These are phyloP conservation scores for Leptographium lundbergii DNA, from an alignment of 2,329 filamentous ascomycete species.

Conservation along the genomic window DNA sequence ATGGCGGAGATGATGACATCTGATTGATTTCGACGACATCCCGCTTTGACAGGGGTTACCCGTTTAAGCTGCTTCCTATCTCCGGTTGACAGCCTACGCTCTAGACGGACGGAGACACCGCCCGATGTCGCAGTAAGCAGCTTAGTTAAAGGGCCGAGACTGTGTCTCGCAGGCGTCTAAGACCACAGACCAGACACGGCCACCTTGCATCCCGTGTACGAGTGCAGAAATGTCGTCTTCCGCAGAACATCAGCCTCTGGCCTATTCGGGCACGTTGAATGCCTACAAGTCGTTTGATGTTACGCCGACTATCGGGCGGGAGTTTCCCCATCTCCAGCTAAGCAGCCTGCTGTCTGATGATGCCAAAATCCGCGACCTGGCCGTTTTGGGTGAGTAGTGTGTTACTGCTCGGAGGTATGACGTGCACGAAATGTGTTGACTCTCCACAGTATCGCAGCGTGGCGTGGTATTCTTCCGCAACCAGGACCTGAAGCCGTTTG, in stretches of 20 bases:
- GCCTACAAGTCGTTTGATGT: slow-evolving; percentile 22
- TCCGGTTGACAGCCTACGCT: no score
- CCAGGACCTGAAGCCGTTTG: slow-evolving; percentile 44
- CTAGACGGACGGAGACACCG: neutral
- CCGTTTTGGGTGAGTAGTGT: slow-evolving; percentile 12
- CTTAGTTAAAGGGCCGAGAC: neutral
- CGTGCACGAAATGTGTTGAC: neutral
- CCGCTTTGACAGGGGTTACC: no score
- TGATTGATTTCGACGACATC: neutral
- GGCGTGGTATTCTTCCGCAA: slow-evolving; percentile 53
- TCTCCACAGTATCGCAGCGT: slow-evolving; percentile 41
- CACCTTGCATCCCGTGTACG: neutral
- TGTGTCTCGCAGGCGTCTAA: neutral
- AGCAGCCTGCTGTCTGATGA: slow-evolving; percentile 26
- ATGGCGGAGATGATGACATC: neutral
- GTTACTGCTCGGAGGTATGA: no score
- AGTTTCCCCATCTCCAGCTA: slow-evolving; percentile 28
- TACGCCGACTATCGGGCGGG: slow-evolving; percentile 37
- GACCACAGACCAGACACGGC: neutral
- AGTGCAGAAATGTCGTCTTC: slow-evolving; percentile 3
- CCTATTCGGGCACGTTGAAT: slow-evolving; percentile 16
- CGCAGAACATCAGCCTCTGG: slow-evolving; percentile 11
- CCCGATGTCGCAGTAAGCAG: neutral
- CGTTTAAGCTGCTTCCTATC: no score
- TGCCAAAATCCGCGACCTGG: slow-evolving; percentile 36